These are phyloP conservation scores for Xylaria intraflava DNA, from an alignment of 495 filamentous ascomycete genomes.

Conservation along the genomic window DNA sequence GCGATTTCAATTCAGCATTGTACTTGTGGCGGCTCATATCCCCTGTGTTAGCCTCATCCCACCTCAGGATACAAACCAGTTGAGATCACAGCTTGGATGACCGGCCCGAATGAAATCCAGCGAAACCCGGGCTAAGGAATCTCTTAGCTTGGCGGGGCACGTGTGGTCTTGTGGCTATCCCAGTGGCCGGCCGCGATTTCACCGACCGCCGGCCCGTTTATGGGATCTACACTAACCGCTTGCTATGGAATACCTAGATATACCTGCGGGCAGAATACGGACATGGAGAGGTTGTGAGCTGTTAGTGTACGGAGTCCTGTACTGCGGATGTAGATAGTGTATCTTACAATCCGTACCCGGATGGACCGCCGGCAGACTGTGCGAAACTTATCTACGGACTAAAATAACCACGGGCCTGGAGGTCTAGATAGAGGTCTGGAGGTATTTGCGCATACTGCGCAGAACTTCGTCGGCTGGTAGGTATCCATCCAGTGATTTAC, in stretches of 20 bases:
- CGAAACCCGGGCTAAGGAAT: background rate
- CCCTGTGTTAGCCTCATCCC: background rate
- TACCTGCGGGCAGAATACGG: background rate
- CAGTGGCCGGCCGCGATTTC: constrained; percentile 5
- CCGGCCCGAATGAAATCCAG: constrained; percentile 8
- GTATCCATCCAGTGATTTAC: too few species aligned
- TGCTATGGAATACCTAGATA: too few species aligned
- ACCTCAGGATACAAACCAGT: constrained; percentile 4
- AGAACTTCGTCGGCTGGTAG: too few species aligned
- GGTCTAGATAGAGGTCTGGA: too few species aligned
- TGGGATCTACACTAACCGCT: background rate
- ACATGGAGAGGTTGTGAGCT: too few species aligned
- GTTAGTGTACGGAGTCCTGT: background rate
- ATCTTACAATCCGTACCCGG: too few species aligned
- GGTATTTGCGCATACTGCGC: too few species aligned
- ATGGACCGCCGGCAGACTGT: too few species aligned
- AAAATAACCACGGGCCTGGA: too few species aligned
- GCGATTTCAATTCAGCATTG: too few species aligned
- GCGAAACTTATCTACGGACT: too few species aligned
- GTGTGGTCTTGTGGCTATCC: background rate
- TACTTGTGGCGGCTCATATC: background rate
- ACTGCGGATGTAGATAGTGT: background rate
- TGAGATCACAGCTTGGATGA: too few species aligned
- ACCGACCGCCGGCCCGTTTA: constrained; percentile 12
- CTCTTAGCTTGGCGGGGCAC: constrained; percentile 3